Percentiles rank a stretch among this genome's conserved stretches.
These are phyloP conservation scores for Saccharomyces hybrid DNA, from an alignment of 1,139 yeast genomes.

Conservation along the genomic window DNA sequence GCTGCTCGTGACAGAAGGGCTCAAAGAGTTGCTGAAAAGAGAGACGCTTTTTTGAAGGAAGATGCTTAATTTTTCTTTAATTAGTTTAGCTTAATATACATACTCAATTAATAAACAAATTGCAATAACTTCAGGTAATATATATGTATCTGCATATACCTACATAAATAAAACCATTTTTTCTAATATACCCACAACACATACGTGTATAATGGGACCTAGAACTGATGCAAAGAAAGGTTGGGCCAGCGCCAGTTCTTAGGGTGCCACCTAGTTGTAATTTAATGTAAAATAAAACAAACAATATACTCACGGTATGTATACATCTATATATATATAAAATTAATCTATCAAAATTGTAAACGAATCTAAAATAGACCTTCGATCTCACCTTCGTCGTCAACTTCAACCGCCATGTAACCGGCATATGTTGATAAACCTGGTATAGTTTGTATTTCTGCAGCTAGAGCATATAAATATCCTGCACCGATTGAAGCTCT, in stretches of 20 bases:
- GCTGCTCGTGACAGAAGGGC: slow-evolving; percentile 99
- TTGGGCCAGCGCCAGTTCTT: too few relatives aligned
- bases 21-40: slow-evolving; percentile 96
- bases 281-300: too few relatives aligned
- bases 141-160: neutral
- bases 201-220: too few relatives aligned
- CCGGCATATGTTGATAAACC: slow-evolving; percentile 80
- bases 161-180: neutral
- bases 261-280: too few relatives aligned
- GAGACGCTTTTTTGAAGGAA: slow-evolving; percentile 77
- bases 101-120: neutral
- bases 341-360: too few relatives aligned
- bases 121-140: neutral
- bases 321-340: too few relatives aligned
- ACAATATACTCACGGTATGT: too few relatives aligned
- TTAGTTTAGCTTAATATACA: neutral
- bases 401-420: slow-evolving; percentile 76
- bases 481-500: slow-evolving; percentile 82
- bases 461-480: slow-evolving; percentile 73
- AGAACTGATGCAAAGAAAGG: too few relatives aligned
- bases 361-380: slow-evolving; percentile 47
- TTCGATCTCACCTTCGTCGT: slow-evolving; percentile 71
- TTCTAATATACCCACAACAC: neutral
- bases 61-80: slow-evolving; percentile 32
- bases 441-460: slow-evolving; percentile 78